Evolutionary conservation across 106 monocot species (phyloP), one percentile per base, ranked within the genome.

Genomic region (Iris macrosiphon): DNA sequence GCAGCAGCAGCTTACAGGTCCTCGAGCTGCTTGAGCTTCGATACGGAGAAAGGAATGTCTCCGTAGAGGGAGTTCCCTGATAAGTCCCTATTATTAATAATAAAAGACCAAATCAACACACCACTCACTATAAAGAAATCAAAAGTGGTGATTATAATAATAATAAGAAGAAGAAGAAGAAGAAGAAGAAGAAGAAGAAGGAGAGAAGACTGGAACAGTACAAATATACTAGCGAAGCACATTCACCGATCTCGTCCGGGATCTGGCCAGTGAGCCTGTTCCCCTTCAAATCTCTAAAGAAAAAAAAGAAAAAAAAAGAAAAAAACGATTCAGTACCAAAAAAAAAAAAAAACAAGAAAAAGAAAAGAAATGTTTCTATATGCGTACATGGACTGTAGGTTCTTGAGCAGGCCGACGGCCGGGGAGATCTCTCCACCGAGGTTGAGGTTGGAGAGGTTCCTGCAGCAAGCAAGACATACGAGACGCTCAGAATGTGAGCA

Each of bases 231-330:
- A 98, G 77, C 53, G 90, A 73, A 57, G 47, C 62, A 34, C 96
- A 98, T 21, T 90, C 80, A 7, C 90, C 96, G 71, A 98, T 80
- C 69, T 98, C 96, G 57, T 98, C 96, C 46, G 96, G 96, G 40
- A 98, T 87, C 66, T 90, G 86, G 45, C 96, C 96, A 15, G 72
- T 72, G 1, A 98, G 73, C 40, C 60, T 29, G 44, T 98, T 98
- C 31, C 83, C 87, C 56, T 91, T 90, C 72, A 98, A 68, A 74
- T 98, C 96, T 52, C 96, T 98, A 65, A 50, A 31, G 53, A 19
- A 22, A 73, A 62, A 28, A 29, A 62, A 49, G 7, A 56, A 50
- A 45, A 28, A 27, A 57, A 26, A 22, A 25, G 0, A 52, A 41
- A 8, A 14, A 53, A 16, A 44, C 20, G 2, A 51, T 8, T 18